Conservation (phyloP, 2,329 filamentous ascomycete species). For the Stachybotrys echinatus region DNA sequence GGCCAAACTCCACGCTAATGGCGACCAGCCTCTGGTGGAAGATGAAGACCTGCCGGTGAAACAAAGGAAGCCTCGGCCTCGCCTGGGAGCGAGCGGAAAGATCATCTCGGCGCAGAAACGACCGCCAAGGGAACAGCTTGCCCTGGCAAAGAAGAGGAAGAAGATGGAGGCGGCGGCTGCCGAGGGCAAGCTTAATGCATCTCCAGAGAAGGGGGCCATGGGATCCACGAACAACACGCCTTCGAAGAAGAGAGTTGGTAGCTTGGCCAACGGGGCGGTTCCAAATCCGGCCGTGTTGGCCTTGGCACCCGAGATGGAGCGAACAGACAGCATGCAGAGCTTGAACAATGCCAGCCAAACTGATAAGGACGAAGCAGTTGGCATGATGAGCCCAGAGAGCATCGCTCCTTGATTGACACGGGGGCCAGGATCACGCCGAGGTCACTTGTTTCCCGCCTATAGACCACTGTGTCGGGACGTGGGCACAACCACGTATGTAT, state of each 20-base stretch:
- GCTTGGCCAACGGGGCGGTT: slow-evolving; percentile 27
- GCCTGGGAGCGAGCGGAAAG: slow-evolving; percentile 69
- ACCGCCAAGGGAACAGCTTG: slow-evolving; percentile 75
- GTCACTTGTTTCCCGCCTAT: no score
- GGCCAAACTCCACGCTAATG: slow-evolving; percentile 78
- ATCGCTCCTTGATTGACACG: slow-evolving; percentile 41
- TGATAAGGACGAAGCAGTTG: slow-evolving; percentile 62
- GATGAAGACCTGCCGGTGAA: slow-evolving; percentile 93
- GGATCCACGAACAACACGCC: slow-evolving; percentile 33
- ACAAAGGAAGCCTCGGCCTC: slow-evolving; percentile 71
- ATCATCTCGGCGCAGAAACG: slow-evolving; percentile 81
- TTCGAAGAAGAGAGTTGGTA: slow-evolving; percentile 48
- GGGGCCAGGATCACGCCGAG: no score
- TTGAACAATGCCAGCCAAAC: slow-evolving; percentile 57
- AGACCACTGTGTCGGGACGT: no score
- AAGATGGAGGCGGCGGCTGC: slow-evolving; percentile 62
- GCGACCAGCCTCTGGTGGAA: slow-evolving; percentile 76
- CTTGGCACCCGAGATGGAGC: slow-evolving; percentile 49
- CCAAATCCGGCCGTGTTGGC: slow-evolving; percentile 34
- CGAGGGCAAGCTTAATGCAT: slow-evolving; percentile 35
- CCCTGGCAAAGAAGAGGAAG: slow-evolving; percentile 82
- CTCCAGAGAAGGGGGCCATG: slow-evolving; percentile 26
- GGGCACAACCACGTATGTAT: no score
- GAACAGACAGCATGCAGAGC: slow-evolving; percentile 51
- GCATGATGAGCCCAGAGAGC: slow-evolving; percentile 84